Base-by-base conservation (phyloP, 352 stramenopile species). In the Phytophthora sojae region DNA sequence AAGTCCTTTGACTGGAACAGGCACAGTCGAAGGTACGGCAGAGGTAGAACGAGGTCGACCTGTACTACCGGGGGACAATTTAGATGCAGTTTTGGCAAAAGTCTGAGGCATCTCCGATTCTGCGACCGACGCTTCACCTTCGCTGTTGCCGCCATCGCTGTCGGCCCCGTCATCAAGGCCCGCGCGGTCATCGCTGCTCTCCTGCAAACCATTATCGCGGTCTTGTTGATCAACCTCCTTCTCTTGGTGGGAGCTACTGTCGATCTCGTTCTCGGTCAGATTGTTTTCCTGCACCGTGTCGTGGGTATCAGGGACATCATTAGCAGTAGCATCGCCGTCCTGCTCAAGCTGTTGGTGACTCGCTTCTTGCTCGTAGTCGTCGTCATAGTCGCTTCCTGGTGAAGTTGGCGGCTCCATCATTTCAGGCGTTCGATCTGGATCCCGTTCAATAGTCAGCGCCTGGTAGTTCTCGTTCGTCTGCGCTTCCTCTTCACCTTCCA, bases 321-420 rank as follows among this genome's bases (percentile, higher is more conserved):
- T 51, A 23, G 21, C 50, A 35, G 71, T 61, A 35, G 0, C 6
- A 2, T 75, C 51, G 8, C 73, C 26, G 1, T 9, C 59, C 15
- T 23, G 14, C 45, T 42, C 25, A n/a, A 14, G 17, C 5, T 63
- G 11, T 49, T 71, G 54, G 26, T 52, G 25, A 23, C 25, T 75
- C 19, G 57, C 71, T 30, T 54, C 35, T 57, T 71, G 54, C n/a
- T 79, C 52, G 12, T 76, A 64, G 11, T 79, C 67, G 12, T 81
- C 68, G 2, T 82, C 72, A 11, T 77, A 81, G 0, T 58, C 51
- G 17, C 67, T 81, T 25, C 51, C 64, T 25, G 76, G 79, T n/a
- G 79, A 88, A 12, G 58, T 54, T 23, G 81, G 81, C n/a, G 79
- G 81, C 54, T 86, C 79, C 57, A 88, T 74, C 74, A 82, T 77